Percentiles rank a stretch among this genome's conserved stretches.
Evolutionary conservation across 208 protist species (phyloP).

Genomic region (Wallacemonas collosoma): DNA sequence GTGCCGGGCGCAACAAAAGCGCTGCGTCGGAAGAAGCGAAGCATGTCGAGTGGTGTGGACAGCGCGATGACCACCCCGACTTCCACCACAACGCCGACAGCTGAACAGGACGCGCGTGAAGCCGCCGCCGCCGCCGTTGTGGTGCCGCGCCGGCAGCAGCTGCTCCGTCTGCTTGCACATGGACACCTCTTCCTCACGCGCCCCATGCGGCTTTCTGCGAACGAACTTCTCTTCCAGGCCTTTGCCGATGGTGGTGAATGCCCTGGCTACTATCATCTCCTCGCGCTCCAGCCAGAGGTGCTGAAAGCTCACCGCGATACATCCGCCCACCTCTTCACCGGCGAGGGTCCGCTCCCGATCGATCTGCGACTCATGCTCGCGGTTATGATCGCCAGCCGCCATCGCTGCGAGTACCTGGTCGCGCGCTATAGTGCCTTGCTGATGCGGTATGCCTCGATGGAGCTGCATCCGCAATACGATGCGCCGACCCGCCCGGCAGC

Average conservation of each 20-base stretch:
- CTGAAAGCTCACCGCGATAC: slow-evolving; percentile 70
- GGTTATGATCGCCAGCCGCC: slow-evolving; percentile 77
- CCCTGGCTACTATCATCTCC: slow-evolving; percentile 65
- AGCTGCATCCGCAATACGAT: slow-evolving; percentile 20
- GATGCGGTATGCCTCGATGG: slow-evolving; percentile 44
- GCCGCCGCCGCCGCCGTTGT: slow-evolving; percentile 1
- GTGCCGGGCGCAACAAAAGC: slow-evolving; percentile 1
- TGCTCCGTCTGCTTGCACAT: slow-evolving; percentile 47
- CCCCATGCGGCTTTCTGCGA: slow-evolving; percentile 26
- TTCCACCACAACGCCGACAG: too few relatives aligned
- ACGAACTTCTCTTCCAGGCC: slow-evolving; percentile 57
- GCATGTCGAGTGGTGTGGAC: neutral
- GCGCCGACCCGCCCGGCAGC: slow-evolving; percentile 19
- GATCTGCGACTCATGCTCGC: slow-evolving; percentile 82
- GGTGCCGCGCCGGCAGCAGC: slow-evolving; percentile 23
- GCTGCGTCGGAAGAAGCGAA: neutral
- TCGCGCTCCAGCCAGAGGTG: slow-evolving; percentile 62
- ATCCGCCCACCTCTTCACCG: slow-evolving; percentile 69
- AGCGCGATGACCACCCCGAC: neutral
- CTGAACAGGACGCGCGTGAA: neutral
- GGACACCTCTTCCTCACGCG: slow-evolving; percentile 35
- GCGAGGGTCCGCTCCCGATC: slow-evolving; percentile 71
- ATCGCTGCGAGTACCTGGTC: slow-evolving; percentile 84
- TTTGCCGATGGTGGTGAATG: slow-evolving; percentile 68
- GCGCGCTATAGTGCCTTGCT: slow-evolving; percentile 68